Evolutionary conservation across 352 stramenopile species (phyloP).

Genomic region (Globisporangium parvum): DNA sequence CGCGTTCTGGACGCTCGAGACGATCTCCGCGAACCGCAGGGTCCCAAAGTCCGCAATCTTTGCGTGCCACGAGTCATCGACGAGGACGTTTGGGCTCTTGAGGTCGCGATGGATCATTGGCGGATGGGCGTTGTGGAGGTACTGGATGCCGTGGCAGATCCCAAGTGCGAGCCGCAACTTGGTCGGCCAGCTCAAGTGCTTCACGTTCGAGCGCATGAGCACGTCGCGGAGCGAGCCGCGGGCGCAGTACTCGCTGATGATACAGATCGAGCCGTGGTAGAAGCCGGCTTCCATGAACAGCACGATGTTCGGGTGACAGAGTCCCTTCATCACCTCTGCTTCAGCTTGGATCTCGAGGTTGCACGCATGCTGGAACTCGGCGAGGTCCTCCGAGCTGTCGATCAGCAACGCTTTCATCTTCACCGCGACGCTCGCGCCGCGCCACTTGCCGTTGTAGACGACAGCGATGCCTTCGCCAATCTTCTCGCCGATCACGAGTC

Average conservation of each 20-base stretch:
- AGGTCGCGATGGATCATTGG: conserved; percentile 90
- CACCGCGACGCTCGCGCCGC: conserved; percentile 92
- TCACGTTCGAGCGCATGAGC: conserved; percentile 69
- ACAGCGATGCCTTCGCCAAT: conserved; percentile 82
- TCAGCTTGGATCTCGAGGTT: conserved; percentile 84
- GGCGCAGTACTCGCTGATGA: conserved; percentile 94
- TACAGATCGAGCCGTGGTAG: conserved; percentile 86
- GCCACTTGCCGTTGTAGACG: conserved; percentile 95
- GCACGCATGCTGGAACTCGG: conserved; percentile 75
- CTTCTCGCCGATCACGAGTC: conserved; percentile 76
- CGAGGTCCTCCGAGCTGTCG: conserved; percentile 51
- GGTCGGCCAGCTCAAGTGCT: conserved; percentile 73
- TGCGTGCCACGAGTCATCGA: conserved; percentile 85
- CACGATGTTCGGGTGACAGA: conserved; percentile 85
- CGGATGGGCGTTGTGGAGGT: conserved; percentile 85
- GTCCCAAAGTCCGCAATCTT: conserved; percentile 91
- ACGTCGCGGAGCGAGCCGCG: conserved; percentile 94
- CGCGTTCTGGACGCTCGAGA: conserved; percentile 58
- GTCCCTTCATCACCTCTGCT: conserved; percentile 70
- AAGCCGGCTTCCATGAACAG: conserved; percentile 87
- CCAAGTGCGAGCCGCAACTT: conserved; percentile 72
- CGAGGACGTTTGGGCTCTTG: conserved; percentile 88
- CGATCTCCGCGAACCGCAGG: conserved; percentile 81
- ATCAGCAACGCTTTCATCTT: conserved; percentile 89
- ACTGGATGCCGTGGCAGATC: conserved; percentile 85